These are phyloP conservation scores for Colletotrichum salicis DNA, from an alignment of 2,329 filamentous ascomycete genomes.

Conservation along the genomic window DNA sequence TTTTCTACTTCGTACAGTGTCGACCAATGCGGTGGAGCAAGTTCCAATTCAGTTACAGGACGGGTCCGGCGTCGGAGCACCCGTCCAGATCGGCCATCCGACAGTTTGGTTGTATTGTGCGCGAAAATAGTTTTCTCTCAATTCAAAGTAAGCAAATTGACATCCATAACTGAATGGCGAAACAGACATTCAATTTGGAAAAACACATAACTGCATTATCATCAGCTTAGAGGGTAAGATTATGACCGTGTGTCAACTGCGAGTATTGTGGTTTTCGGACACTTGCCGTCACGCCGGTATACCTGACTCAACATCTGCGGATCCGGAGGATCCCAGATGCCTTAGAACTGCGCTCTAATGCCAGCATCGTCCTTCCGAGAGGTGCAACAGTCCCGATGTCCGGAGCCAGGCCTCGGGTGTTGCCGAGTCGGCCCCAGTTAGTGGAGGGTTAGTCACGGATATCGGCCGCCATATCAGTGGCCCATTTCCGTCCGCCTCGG, in stretches of 20 bases:
- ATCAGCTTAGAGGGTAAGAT: too few species aligned
- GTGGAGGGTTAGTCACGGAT: constrained; percentile 16
- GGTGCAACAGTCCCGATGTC: constrained; percentile 19
- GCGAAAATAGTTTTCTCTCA: not conserved
- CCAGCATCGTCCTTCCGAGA: not conserved
- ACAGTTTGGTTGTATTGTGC: not conserved
- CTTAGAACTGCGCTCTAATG: not conserved
- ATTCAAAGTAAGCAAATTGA: not conserved
- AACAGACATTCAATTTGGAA: too few species aligned
- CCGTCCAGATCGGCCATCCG: not conserved
- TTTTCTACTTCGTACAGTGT: not conserved
- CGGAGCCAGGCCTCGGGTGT: constrained; percentile 17
- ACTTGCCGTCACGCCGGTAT: not conserved
- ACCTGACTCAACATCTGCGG: constrained; percentile 17
- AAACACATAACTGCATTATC: not conserved
- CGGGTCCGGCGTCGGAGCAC: constrained; percentile 21
- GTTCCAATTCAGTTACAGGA: constrained; percentile 17
- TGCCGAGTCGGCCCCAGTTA: constrained; percentile 23
- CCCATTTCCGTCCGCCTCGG: constrained; percentile 8
- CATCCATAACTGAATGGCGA: too few species aligned
- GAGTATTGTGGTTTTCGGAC: not conserved
- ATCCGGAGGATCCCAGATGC: constrained; percentile 7
- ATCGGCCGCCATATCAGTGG: constrained; percentile 15
- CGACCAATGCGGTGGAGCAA: constrained; percentile 1
- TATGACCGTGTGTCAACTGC: too few species aligned